Evolutionary conservation across 116 monocot species (phyloP), one percentile per base, ranked within the genome.

Genomic region (Cymodocea nodosa): DNA sequence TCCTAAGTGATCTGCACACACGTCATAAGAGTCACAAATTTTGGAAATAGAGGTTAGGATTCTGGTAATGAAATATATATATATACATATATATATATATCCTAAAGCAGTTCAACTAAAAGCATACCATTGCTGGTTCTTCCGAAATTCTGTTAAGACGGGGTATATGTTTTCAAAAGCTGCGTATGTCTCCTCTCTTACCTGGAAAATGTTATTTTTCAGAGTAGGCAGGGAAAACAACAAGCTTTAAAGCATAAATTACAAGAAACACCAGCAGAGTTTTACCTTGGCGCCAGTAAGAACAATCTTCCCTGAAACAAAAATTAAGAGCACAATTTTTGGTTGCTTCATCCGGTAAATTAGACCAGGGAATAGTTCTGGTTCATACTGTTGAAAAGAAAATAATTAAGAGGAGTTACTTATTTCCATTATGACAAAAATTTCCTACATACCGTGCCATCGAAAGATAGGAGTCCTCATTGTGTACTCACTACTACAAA

Each of bases 151-250:
- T 11, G 77, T 72, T 18, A 87, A 72, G 8, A 87, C 87, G n/a
- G 87, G 87, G 68, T 84, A 87, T 83, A 89, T 89, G 49, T 89
- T 82, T 60, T 89, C 89, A 59, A 89, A 89, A 3, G 85, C 89
- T 23, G 74, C 59, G 17, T 85, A 82, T 16, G 79, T 89, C 35
- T 81, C 80, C 13, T 85, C 80, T 40, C 82, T 77, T 52, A 82
- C 77, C 86, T 86, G 63, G 16, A 20, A 54, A 13, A 59, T 59
- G 7, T 49, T 20, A 16, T 39, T 7, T 20, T 20, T 16, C 7
- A 44, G 52, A 3, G 22, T 22, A 23, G 35, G 55, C 16, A 30
- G 4, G 13, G 50, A 37, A 63, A 8, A 37, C 3, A 35, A 12
- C 15, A 34, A 17, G 5, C 22, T 20, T 15, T 37, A 63, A 14